A percentile compares a stretch with the other conserved stretches of the same genome.
These are phyloP conservation scores for Epichloe bromicola DNA, from an alignment of 2,329 filamentous ascomycete species.

Conservation along the genomic window DNA sequence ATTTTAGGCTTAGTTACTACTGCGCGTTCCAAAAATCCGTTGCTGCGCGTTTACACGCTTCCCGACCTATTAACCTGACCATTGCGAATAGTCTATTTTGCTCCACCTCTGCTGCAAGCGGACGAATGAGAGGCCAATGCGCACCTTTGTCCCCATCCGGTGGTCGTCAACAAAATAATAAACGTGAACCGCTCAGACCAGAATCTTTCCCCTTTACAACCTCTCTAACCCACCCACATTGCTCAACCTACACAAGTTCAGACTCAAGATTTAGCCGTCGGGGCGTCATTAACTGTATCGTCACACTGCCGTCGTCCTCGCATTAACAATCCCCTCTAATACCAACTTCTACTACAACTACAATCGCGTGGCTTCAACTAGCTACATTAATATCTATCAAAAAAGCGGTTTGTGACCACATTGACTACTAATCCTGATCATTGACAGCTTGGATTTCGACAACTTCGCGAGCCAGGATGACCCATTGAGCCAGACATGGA, in stretches of 20 bases:
- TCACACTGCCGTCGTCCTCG: not conserved
- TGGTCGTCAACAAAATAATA: not conserved
- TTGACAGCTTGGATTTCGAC: constrained; percentile 9
- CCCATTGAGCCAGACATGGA: constrained; percentile 40
- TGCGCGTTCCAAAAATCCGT: too few relatives aligned
- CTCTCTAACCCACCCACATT: not conserved
- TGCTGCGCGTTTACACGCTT: too few relatives aligned
- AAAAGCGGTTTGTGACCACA: constrained; percentile 17
- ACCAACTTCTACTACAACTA: not conserved
- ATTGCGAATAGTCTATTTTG: too few relatives aligned
- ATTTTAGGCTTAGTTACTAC: too few relatives aligned
- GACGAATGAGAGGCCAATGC: not conserved
- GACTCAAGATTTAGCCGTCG: too few relatives aligned
- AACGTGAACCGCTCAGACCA: not conserved
- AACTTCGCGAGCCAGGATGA: constrained; percentile 20
- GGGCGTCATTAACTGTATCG: too few relatives aligned
- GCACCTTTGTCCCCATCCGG: not conserved
- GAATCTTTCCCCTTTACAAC: not conserved
- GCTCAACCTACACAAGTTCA: not conserved
- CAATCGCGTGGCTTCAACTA: not conserved
- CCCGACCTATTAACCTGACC: too few relatives aligned
- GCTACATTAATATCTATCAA: not conserved
- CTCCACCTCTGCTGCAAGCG: not conserved
- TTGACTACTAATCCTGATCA: constrained; percentile 18
- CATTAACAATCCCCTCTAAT: not conserved